Conservation (phyloP, 2,329 filamentous ascomycete genomes). For the Xylariomycetidae sp. region DNA sequence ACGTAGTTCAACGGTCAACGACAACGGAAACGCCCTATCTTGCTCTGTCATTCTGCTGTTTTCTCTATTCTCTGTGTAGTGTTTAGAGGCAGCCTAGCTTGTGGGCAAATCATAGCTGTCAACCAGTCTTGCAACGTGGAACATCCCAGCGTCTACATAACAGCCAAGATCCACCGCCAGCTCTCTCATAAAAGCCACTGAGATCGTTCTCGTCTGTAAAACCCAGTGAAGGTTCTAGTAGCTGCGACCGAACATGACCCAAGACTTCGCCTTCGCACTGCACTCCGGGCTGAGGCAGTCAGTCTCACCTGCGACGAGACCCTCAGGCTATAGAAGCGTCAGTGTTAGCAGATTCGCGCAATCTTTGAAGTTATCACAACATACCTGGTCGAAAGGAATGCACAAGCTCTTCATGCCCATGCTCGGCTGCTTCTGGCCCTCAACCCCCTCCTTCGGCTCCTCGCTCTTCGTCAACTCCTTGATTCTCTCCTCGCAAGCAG, state of each 20-base stretch:
- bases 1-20: too few relatives aligned
- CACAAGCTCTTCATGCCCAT: conserved; percentile 67
- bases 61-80: too few relatives aligned
- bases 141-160: too few relatives aligned
- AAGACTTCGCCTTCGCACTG: conserved; percentile 67
- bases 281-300: conserved; percentile 92
- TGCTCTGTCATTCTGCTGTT: too few relatives aligned
- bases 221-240: conserved; percentile 38
- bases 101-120: too few relatives aligned
- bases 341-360: too few relatives aligned
- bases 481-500: conserved; percentile 85
- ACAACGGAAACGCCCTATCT: too few relatives aligned
- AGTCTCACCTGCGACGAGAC: conserved; percentile 71
- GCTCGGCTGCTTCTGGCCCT: conserved; percentile 47
- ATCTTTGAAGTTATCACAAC: conserved; percentile 54
- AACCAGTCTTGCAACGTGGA: too few relatives aligned
- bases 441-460: conserved; percentile 49
- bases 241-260: conserved; percentile 86
- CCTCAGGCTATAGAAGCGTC: conserved; percentile 73
- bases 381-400: conserved; percentile 68
- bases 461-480: conserved; percentile 85
- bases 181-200: conserved; percentile 1
- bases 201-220: not conserved
- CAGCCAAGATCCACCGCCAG: not conserved
- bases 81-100: too few relatives aligned